These are phyloP conservation scores for Hyaloscypha variabilis DNA, from an alignment of 495 filamentous ascomycete genomes.

Conservation along the genomic window DNA sequence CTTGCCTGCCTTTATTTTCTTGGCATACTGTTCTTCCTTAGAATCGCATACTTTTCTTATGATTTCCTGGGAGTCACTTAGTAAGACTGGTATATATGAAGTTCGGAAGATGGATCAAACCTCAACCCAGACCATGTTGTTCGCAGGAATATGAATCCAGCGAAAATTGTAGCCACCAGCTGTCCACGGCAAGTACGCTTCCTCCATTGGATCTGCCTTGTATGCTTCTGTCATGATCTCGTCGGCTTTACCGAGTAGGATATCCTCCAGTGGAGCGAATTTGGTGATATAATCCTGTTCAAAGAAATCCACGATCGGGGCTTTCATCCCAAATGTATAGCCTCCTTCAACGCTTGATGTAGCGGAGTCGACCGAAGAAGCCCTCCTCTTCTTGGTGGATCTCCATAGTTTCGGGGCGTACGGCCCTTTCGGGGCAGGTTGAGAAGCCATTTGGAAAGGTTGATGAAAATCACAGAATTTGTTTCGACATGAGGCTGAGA, in stretches of 20 bases:
- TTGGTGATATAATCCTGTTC: conserved; percentile 6
- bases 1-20: not conserved
- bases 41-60: not conserved
- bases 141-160: not conserved
- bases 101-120: not conserved
- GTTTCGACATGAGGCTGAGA: not conserved
- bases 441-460: not conserved
- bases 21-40: not conserved
- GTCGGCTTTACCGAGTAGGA: not conserved
- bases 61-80: not conserved
- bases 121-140: not conserved
- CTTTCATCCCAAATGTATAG: conserved; percentile 1
- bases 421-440: not conserved
- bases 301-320: conserved; percentile 9
- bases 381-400: not conserved
- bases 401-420: not conserved
- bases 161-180: not conserved
- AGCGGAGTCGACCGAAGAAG: not conserved
- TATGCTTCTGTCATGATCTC: not conserved
- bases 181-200: not conserved
- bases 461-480: not conserved
- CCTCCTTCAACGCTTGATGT: not conserved
- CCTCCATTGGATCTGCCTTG: not conserved
- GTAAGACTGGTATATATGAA: not conserved
- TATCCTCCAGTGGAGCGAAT: conserved; percentile 3